Evolutionary conservation across 1,284 basidiomycete genomes (phyloP).

Genomic region (Athelia sp.): DNA sequence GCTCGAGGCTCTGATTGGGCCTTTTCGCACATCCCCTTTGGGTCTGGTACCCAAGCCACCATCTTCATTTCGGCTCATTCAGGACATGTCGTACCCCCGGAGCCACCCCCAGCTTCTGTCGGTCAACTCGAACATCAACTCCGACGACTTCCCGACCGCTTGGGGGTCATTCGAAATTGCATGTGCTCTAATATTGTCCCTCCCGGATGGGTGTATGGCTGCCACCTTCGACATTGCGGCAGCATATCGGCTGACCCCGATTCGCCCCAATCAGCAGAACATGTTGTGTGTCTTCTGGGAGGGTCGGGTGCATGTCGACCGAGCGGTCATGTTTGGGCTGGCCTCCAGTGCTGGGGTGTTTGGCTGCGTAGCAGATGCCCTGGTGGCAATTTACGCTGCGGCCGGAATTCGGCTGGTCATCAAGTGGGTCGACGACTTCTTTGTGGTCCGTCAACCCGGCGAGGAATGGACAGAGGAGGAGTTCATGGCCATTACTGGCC

Average conservation of each 20-base stretch:
- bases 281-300: conserved; percentile 23
- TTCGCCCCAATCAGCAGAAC: conserved; percentile 26
- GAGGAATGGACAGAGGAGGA: conserved; percentile 22
- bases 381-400: conserved; percentile 25
- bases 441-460: conserved; percentile 22
- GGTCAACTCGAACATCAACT: conserved; percentile 21
- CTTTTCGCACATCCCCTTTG: conserved; percentile 30
- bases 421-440: conserved; percentile 41
- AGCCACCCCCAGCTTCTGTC: conserved; percentile 18
- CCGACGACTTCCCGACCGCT: conserved; percentile 25
- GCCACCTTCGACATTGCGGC: conserved; percentile 32
- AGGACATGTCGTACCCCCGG: conserved; percentile 31
- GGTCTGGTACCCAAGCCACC: conserved; percentile 30
- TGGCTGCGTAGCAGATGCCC: conserved; percentile 30
- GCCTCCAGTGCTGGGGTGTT: conserved; percentile 32
- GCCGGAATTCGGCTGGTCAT: conserved; percentile 16
- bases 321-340: conserved; percentile 26
- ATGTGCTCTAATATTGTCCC: conserved; percentile 14
- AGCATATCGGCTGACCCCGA: conserved; percentile 30
- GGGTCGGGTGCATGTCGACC: conserved; percentile 25
- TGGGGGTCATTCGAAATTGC: conserved; percentile 29
- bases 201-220: conserved; percentile 23
- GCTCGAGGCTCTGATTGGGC: conserved; percentile 29
- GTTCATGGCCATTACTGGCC: conserved; percentile 22
- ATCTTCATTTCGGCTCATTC: conserved; percentile 23